These are phyloP conservation scores for Alternaria consortialis DNA, from an alignment of 2,329 filamentous ascomycete genomes.

Conservation along the genomic window DNA sequence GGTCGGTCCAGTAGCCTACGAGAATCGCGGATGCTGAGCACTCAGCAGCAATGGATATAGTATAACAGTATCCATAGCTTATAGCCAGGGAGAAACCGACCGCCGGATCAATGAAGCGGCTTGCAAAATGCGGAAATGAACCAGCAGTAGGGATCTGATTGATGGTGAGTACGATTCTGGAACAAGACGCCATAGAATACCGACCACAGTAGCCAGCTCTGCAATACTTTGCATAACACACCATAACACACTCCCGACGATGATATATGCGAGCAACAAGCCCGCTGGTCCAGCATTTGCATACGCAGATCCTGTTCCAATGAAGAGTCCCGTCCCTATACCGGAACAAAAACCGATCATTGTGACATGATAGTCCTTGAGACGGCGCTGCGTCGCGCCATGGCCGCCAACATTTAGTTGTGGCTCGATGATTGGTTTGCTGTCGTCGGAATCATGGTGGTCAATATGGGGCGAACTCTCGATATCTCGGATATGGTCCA, in stretches of 20 bases:
- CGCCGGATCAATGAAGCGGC: conserved; percentile 69
- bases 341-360: conserved; percentile 35
- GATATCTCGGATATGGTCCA: conserved; percentile 20
- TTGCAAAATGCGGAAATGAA: conserved; percentile 69
- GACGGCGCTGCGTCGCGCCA: conserved; percentile 28
- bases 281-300: conserved; percentile 55
- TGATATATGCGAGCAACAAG: conserved; percentile 65
- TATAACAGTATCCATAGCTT: conserved; percentile 59
- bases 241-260: conserved; percentile 64
- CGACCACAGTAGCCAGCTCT: conserved; percentile 62
- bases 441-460: conserved; percentile 16
- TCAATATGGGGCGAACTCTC: conserved; percentile 21
- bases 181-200: neutral
- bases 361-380: conserved; percentile 31
- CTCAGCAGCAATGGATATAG: conserved; percentile 58
- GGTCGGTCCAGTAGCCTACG: conserved; percentile 50
- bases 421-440: conserved; percentile 27
- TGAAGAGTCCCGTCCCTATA: conserved; percentile 32
- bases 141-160: conserved; percentile 52
- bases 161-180: neutral
- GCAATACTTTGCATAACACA: conserved; percentile 70
- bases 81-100: conserved; percentile 62
- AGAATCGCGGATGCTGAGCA: conserved; percentile 54
- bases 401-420: conserved; percentile 31
- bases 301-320: conserved; percentile 30